Conservation (phyloP, 2,329 filamentous ascomycete genomes). For the Penicillium griseofulvum region DNA sequence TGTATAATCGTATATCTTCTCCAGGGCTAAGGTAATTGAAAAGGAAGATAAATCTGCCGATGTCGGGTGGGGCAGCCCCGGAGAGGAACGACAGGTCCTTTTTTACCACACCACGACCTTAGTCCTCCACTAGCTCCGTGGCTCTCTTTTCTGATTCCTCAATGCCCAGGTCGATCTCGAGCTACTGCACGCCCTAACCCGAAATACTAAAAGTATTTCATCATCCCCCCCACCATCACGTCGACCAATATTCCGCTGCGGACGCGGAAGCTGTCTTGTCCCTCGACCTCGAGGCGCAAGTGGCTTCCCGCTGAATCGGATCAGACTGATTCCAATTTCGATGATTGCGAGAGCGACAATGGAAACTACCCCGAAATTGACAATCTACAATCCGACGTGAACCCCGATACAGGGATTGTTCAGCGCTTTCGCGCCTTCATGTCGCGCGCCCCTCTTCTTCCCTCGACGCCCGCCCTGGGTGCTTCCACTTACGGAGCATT, state of each 20-base stretch:
- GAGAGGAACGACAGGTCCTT: background rate
- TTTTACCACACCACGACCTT: background rate
- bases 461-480: conserved; percentile 59
- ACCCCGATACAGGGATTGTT: conserved; percentile 8
- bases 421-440: conserved; percentile 33
- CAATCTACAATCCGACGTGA: conserved; percentile 1
- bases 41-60: conserved; percentile 4
- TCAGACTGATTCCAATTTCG: conserved; percentile 7
- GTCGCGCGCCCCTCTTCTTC: conserved; percentile 56
- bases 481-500: conserved; percentile 62
- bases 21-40: background rate
- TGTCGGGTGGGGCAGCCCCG: background rate
- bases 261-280: conserved; percentile 25
- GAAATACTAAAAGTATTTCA: conserved; percentile 8
- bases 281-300: conserved; percentile 20
- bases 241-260: conserved; percentile 20
- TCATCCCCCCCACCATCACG: conserved; percentile 13
- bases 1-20: background rate
- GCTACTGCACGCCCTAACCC: conserved; percentile 16
- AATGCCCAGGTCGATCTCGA: background rate
- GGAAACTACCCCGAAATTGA: conserved; percentile 5
- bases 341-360: conserved; percentile 10
- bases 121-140: conserved; percentile 1
- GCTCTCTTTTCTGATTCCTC: conserved; percentile 2
- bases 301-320: conserved; percentile 23